Conservation (phyloP, 2,329 filamentous ascomycete species). For the Magnaporthiopsis incrustans region DNA sequence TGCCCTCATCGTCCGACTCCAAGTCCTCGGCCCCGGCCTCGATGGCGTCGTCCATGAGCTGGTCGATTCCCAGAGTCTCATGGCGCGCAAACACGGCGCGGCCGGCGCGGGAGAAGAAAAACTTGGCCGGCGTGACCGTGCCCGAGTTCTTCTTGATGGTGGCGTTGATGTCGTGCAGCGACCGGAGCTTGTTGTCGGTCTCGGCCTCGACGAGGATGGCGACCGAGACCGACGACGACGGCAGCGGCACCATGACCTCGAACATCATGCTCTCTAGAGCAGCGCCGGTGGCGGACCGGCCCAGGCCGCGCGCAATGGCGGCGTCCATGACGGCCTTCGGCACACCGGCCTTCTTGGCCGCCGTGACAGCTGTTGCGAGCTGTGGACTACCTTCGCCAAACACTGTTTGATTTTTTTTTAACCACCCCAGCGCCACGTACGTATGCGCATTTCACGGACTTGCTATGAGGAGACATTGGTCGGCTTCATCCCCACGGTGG, state of each 20-base stretch:
- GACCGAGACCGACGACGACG: conserved; percentile 36
- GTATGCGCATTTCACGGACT: neutral
- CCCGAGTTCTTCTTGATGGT: conserved; percentile 67
- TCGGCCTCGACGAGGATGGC: conserved; percentile 79
- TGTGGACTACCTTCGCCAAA: conserved; percentile 73
- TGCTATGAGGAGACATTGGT: neutral
- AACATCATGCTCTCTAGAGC: conserved; percentile 70
- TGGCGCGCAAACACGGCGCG: conserved; percentile 55
- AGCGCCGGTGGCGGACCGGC: conserved; percentile 65
- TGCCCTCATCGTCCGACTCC: conserved; percentile 54
- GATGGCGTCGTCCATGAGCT: conserved; percentile 72
- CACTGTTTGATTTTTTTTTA: conserved; percentile 10
- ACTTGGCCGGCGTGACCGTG: conserved; percentile 64
- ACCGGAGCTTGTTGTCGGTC: conserved; percentile 71
- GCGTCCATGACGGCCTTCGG: conserved; percentile 73
- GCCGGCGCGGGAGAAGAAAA: conserved; percentile 78
- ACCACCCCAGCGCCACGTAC: neutral
- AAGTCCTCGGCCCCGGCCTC: conserved; percentile 77
- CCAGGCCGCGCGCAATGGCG: conserved; percentile 83
- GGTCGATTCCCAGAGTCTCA: conserved; percentile 49
- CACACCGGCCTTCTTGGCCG: conserved; percentile 77
- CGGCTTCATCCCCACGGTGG: neutral
- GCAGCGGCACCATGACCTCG: conserved; percentile 69
- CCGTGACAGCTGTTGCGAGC: conserved; percentile 60
- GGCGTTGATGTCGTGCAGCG: conserved; percentile 63